Evolutionary conservation across 306 rosid species (phyloP), one percentile per base, ranked within the genome.

Genomic region (Senna tora): DNA sequence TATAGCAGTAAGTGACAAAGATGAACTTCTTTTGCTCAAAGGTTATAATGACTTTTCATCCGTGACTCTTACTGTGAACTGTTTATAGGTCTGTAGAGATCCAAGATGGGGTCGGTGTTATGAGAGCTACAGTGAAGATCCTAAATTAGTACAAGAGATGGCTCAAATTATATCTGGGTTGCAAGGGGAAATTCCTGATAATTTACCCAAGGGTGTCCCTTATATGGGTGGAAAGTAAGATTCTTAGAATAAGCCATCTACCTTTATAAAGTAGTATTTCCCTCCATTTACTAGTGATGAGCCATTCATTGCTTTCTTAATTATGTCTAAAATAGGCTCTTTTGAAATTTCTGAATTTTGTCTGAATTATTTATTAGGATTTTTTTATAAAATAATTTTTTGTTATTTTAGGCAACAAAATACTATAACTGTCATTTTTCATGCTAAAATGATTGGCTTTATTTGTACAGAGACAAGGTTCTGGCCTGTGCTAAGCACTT

Each of bases 41-140:
- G 16, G 33, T 62, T 38, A 62, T 38, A 19, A 50, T 9, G 4
- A 39, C 9, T 19, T 62, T 62, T 38, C 50, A 62, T 25, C 5
- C 19, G 45, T 62, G 67, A 0, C 11, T 32, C n/a, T 13, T 59
- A 16, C 39, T 63, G n/a, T n/a, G n/a, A n/a, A n/a, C n/a, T n/a
- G 53, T 65, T 7, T 38, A 49, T 64, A 80, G 84, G 84, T 80
- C 0, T 80, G 84, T 65, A 70, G 84, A 70, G 84, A 80, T 75
- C 84, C 84, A 39, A 75, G 84, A 33, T 80, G 84, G 84, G 84
- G 84, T 0, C 32, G 84, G 57, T 80, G 84, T 16, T 75, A 75
- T 42, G 84, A 80, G 71, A 80, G 84, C 72, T 80, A 80, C 50
- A 80, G 84, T 39, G 84, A 80, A 75, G 80, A 80, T 80, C 80